Conservation (phyloP, 805 yeast species). For the Candida silvatica region DNA sequence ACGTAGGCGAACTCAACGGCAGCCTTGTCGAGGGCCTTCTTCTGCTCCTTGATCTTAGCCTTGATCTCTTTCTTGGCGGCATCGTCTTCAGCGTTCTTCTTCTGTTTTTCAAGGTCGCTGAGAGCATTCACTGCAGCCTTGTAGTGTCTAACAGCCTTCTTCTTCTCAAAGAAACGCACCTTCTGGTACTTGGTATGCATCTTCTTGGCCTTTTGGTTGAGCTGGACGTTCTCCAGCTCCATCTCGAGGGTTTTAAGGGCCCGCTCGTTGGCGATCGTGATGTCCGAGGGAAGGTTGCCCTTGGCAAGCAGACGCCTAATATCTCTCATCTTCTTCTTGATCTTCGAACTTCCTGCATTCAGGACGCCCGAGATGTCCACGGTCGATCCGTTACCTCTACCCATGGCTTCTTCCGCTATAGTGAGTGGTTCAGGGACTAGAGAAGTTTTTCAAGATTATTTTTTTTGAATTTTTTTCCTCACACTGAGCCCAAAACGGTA, state of each 20-base stretch:
- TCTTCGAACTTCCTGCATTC: conserved; percentile 34
- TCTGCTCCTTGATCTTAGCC: conserved; percentile 27
- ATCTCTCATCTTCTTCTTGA: conserved; percentile 83
- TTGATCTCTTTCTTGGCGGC: conserved; percentile 1
- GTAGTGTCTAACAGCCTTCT: conserved; percentile 71
- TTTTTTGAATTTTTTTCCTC: neutral
- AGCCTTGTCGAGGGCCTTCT: conserved; percentile 43
- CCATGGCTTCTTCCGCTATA: too few species aligned
- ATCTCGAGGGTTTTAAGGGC: conserved; percentile 37
- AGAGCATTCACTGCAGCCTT: conserved; percentile 38
- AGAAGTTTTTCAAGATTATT: too few species aligned
- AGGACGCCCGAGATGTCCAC: conserved; percentile 24
- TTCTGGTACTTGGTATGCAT: conserved; percentile 74
- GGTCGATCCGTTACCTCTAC: too few species aligned
- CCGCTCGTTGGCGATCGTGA: conserved; percentile 38
- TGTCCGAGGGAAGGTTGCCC: conserved; percentile 48
- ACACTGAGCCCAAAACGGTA: too few species aligned
- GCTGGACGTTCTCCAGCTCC: conserved; percentile 35
- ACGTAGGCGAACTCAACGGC: conserved; percentile 71
- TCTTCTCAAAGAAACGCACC: conserved; percentile 86
- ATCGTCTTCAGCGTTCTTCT: conserved; percentile 3
- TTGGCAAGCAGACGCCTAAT: conserved; percentile 57
- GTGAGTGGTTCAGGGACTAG: too few species aligned
- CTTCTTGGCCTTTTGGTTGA: conserved; percentile 30
- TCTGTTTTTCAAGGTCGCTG: conserved; percentile 26